phyloP scores from a whole-genome alignment of 768 basidiomycete species.

The Mycena capillaripes region DNA sequence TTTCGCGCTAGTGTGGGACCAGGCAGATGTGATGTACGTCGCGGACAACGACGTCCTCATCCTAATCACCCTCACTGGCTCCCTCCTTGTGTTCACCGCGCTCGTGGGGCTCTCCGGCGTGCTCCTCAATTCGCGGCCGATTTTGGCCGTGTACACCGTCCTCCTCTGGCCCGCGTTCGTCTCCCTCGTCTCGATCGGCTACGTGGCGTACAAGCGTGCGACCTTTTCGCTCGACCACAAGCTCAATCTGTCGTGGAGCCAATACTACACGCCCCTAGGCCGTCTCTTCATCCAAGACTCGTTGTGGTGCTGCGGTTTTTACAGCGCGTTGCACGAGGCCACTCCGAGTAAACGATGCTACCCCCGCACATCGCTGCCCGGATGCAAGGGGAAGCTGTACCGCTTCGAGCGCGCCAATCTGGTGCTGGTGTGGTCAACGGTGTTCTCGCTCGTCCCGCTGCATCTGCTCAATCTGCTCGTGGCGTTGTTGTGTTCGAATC shows the following conservation, averaged over 20 bases:
- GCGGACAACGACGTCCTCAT: conserved; percentile 69
- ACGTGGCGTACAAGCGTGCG: conserved; percentile 73
- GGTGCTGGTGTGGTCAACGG: conserved; percentile 59
- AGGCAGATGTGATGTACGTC: conserved; percentile 74
- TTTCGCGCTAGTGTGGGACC: conserved; percentile 62
- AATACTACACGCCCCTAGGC: conserved; percentile 68
- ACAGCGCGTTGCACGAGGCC: conserved; percentile 71
- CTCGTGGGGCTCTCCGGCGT: conserved; percentile 72
- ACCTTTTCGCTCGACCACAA: conserved; percentile 75
- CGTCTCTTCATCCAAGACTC: conserved; percentile 73
- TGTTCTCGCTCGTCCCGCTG: conserved; percentile 70
- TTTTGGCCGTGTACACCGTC: conserved; percentile 76
- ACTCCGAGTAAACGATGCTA: conserved; percentile 72
- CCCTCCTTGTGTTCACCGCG: conserved; percentile 68
- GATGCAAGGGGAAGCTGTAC: conserved; percentile 74
- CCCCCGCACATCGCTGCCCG: conserved; percentile 71
- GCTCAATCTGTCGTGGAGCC: conserved; percentile 77
- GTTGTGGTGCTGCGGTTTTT: conserved; percentile 77
- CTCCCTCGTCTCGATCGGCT: conserved; percentile 72
- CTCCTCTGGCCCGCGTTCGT: conserved; percentile 76
- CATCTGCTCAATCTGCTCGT: conserved; percentile 73
- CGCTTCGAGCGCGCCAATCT: conserved; percentile 67
- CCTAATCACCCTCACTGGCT: conserved; percentile 70
- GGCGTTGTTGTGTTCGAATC: conserved; percentile 77
- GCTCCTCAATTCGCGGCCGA: conserved; percentile 75